Percentiles rank a stretch among this genome's conserved stretches.
phyloP scores from a whole-genome alignment of 2,329 filamentous ascomycete species.

The Colletotrichum viniferum region DNA sequence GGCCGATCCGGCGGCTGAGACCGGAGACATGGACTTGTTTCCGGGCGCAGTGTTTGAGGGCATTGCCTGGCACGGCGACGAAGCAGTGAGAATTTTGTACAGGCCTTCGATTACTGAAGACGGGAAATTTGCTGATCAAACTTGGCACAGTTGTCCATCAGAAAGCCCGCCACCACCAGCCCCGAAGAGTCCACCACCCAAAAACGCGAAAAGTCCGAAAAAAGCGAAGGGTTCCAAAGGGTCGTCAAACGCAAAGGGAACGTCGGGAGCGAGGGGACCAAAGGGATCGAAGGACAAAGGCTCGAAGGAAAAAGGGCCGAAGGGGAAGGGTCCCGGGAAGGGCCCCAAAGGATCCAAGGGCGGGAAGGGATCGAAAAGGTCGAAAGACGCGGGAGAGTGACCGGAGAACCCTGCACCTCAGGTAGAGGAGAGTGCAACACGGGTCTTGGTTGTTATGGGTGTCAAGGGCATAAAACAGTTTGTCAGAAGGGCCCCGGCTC shows the following conservation, averaged over 20 bases:
- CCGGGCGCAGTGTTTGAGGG: background rate
- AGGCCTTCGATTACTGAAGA: background rate
- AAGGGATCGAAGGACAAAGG: background rate
- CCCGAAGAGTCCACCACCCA: background rate
- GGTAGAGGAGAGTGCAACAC: background rate
- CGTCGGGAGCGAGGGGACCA: background rate
- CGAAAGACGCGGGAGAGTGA: background rate
- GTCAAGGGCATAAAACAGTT: background rate
- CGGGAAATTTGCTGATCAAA: background rate
- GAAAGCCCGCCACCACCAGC: background rate
- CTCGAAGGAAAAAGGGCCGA: background rate
- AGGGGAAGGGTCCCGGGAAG: background rate
- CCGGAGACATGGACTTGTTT: background rate
- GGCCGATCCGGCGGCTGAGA: background rate
- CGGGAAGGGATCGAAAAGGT: background rate
- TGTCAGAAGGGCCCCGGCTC: background rate
- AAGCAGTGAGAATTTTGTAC: background rate
- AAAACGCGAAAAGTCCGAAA: background rate
- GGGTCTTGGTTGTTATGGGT: background rate
- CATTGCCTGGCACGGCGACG: background rate
- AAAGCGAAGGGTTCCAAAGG: background rate
- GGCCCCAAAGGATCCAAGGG: background rate
- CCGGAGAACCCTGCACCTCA: background rate
- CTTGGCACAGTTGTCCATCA: background rate
- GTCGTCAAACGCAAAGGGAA: background rate